Evolutionary conservation across 495 filamentous ascomycete species (phyloP), one percentile per base, ranked within the genome.

Genomic region (Staphylotrichum tortipilum): DNA sequence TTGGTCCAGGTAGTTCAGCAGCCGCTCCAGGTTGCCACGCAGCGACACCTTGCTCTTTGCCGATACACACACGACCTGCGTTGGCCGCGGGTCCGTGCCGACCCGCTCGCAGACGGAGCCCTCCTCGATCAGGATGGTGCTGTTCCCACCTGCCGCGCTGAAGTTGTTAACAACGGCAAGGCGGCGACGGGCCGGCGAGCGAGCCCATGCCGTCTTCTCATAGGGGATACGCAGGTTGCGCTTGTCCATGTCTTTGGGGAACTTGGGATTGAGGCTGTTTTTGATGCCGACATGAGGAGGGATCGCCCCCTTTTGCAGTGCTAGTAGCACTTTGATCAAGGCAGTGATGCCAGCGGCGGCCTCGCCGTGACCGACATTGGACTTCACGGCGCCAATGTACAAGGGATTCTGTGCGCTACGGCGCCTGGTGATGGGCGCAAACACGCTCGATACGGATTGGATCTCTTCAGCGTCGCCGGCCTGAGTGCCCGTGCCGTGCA

Each of bases 281-380:
- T 94, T 92, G 72, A 91, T 89, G 22, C 88, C 88, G 47, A 86
- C 82, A 53, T 92, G 88, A 6, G 86, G 84, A 5, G 88, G 87
- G 42, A 96, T 94, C 28, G 74, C 75, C 60, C 82, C 85, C 60
- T 91, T 84, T 64, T 84, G 75, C 64, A 95, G 68, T 89, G 95
- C 95, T 65, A 94, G 66, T 39, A 95, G 63, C 3, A 91, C 80
- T 66, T 96, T 96, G 62, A 88, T 74, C 17, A 96, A 72, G 1
- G 85, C 80, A 2, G 84, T 84, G 28, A 91, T 77, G 47, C 90
- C 90, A 34, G 89, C 92, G 0, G 83, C 88, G 33, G 89, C 85
- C 61, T 95, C 90, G 30, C 83, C 88, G 64, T 96, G 90, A 1
- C 90, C 90, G 21, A 95, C 75, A 51, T 95, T 95, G 1, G 90